phyloP scores from a whole-genome alignment of 2,329 filamentous ascomycete species.

The Drechslerella dactyloides region DNA sequence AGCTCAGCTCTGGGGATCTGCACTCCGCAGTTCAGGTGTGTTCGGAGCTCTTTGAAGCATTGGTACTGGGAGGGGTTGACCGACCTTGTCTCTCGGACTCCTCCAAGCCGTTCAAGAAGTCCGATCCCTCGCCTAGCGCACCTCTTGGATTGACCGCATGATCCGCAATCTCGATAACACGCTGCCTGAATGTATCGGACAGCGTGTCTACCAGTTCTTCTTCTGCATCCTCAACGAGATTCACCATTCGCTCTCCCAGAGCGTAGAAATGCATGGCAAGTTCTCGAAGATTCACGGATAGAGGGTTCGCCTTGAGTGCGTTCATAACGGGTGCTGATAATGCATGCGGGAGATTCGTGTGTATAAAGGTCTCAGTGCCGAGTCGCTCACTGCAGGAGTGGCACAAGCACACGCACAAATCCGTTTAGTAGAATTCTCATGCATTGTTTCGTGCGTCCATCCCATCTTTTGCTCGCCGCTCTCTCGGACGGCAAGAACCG shows the following conservation, averaged over 20 bases:
- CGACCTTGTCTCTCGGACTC: constrained; percentile 78
- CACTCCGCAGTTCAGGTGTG: not conserved
- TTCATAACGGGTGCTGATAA: constrained; percentile 82
- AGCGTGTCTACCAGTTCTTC: constrained; percentile 77
- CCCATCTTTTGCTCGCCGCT: constrained; percentile 6
- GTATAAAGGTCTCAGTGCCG: constrained; percentile 68
- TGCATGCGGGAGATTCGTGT: constrained; percentile 77
- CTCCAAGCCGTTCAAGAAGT: constrained; percentile 86
- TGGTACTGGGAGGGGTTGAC: not conserved
- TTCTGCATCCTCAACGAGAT: constrained; percentile 80
- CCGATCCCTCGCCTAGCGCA: constrained; percentile 68
- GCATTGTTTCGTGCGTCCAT: not conserved
- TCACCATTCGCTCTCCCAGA: constrained; percentile 81
- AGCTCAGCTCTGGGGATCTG: constrained; percentile 37
- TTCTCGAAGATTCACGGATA: constrained; percentile 80
- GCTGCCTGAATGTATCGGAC: constrained; percentile 77
- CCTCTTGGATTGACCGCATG: constrained; percentile 85
- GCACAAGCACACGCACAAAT: constrained; percentile 55
- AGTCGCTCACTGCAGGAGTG: constrained; percentile 59
- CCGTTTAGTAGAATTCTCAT: constrained; percentile 50
- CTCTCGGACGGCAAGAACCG: constrained; percentile 2
- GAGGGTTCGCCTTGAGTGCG: constrained; percentile 87
- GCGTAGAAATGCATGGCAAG: constrained; percentile 88
- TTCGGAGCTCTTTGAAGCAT: constrained; percentile 7
- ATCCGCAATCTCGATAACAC: constrained; percentile 82